Conservation (phyloP, 2,329 filamentous ascomycete genomes). For the Neonectria punicea region DNA sequence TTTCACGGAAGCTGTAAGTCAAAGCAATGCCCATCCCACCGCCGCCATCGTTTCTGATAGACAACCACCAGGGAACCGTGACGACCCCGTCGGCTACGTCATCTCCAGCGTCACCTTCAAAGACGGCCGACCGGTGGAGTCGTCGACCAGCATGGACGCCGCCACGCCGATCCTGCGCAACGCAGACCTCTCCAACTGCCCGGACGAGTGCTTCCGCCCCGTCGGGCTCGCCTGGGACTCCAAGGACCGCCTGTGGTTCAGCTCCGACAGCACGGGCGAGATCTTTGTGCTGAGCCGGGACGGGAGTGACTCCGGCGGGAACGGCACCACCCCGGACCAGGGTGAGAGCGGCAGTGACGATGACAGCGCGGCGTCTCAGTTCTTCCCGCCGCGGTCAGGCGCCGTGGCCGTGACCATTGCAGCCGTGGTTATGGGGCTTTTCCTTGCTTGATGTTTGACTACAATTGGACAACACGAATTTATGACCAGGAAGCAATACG, state of each 20-base stretch:
- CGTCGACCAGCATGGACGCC: slow-evolving; percentile 56
- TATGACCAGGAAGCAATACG: not conserved
- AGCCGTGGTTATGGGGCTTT: slow-evolving; percentile 42
- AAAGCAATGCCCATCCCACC: not conserved
- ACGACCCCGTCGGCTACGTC: slow-evolving; percentile 58
- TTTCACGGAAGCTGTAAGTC: slow-evolving; percentile 77
- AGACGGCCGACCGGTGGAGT: slow-evolving; percentile 54
- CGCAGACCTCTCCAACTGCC: slow-evolving; percentile 62
- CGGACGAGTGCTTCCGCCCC: slow-evolving; percentile 69
- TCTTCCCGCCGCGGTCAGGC: slow-evolving; percentile 31
- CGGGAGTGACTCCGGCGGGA: slow-evolving; percentile 6
- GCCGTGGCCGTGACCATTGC: slow-evolving; percentile 42
- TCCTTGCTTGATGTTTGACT: slow-evolving; percentile 38
- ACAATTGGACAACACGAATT: slow-evolving; percentile 1
- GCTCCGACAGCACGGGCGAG: slow-evolving; percentile 72
- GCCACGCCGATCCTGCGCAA: slow-evolving; percentile 66
- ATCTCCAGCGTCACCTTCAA: slow-evolving; percentile 55
- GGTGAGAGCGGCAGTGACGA: slow-evolving; percentile 23
- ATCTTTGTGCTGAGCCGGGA: slow-evolving; percentile 63
- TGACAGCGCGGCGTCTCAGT: slow-evolving; percentile 36
- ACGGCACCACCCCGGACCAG: slow-evolving; percentile 9
- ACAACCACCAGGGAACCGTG: slow-evolving; percentile 51
- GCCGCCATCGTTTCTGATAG: slow-evolving; percentile 6
- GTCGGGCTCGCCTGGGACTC: slow-evolving; percentile 65
- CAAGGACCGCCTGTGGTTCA: slow-evolving; percentile 68